Evolutionary conservation across 345 rosid species (phyloP).

Genomic region (Eucalyptus polybractea): DNA sequence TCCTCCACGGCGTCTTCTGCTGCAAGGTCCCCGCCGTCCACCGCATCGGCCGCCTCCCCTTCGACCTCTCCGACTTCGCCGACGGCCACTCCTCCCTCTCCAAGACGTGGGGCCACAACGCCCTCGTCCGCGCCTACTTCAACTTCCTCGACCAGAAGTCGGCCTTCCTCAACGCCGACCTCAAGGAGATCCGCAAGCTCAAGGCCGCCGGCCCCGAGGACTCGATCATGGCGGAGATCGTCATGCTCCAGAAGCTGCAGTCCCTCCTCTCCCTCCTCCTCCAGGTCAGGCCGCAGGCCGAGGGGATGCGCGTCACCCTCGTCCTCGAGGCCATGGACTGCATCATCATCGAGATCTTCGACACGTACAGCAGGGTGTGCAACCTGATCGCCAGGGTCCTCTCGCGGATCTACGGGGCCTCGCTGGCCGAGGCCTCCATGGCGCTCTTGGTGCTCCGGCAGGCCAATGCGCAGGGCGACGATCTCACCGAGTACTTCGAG

Average conservation of each 20-base stretch:
- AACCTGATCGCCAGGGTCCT: constrained; percentile 32
- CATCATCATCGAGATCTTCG: constrained; percentile 42
- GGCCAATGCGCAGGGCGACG: constrained; percentile 31
- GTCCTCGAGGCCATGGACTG: constrained; percentile 75
- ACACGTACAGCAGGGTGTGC: constrained; percentile 51
- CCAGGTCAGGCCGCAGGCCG: constrained; percentile 38
- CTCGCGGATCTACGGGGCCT: constrained; percentile 14
- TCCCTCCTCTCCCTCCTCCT: constrained; percentile 46
- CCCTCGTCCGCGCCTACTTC: constrained; percentile 53
- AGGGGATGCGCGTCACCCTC: constrained; percentile 25
- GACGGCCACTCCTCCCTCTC: constrained; percentile 16
- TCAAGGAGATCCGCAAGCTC: neutral
- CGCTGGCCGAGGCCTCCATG: constrained; percentile 26
- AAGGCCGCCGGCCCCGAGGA: neutral
- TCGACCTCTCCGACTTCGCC: constrained; percentile 54
- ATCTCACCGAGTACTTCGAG: constrained; percentile 30
- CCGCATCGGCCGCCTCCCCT: constrained; percentile 48
- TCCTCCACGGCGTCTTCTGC: constrained; percentile 70
- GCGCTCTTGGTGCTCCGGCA: constrained; percentile 42
- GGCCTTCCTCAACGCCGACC: constrained; percentile 1
- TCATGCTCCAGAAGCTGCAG: constrained; percentile 36
- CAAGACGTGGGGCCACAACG: constrained; percentile 33
- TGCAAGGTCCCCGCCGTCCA: constrained; percentile 31
- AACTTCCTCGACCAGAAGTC: constrained; percentile 54
- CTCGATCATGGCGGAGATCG: constrained; percentile 22